Base-by-base conservation (phyloP, 2,329 filamentous ascomycete species). In the Parastagonospora avenae region DNA sequence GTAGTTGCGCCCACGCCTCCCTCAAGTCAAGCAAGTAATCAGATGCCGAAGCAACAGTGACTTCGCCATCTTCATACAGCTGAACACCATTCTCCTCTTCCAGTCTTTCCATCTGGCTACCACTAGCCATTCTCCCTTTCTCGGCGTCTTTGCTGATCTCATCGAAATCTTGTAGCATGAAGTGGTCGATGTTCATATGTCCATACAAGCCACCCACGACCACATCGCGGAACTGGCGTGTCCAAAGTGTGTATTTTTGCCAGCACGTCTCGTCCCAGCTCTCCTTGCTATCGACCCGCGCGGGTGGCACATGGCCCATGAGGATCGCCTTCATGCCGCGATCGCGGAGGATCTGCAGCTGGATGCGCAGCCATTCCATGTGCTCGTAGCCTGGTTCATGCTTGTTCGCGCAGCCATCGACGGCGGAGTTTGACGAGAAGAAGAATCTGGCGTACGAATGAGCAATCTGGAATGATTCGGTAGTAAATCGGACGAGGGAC, bases 131-230 rank as follows among this genome's bases (percentile, higher is more conserved):
- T 14, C 57, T 65, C 4, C 79, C 79, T 31, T 74, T 70, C 52
- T 74, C 72, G 1, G 79, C 75, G 24, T 77, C 75, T 41, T 91
- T 80, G 54, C 89, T 81, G 46, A 97, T 81, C 1, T 96, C 84
- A 35, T 89, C 81, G 50, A 86, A 90, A 70, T 97, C 93, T 64
- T 96, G 91, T 12, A 99, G 77, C 67, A 97, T 83, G 74, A 99
- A 99, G 73, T 99, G 94, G 65, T 99, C 94, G 59, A 97, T 90
- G 68, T 99, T 99, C 94, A 99, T 97, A 71, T 99, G 94, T 1
- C 93, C 94, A 67, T 89, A 99, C 5, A 96, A 68, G 24, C 85
- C 86, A 10, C 84, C 86, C 15, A 92, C 82, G 15, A 99, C 82
- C 32, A 99, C 88, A 71, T 99, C 94, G 30, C 94, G 89, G 73